Evolutionary conservation across 495 filamentous ascomycete species (phyloP).

Genomic region (Aspergillus funiculosus): DNA sequence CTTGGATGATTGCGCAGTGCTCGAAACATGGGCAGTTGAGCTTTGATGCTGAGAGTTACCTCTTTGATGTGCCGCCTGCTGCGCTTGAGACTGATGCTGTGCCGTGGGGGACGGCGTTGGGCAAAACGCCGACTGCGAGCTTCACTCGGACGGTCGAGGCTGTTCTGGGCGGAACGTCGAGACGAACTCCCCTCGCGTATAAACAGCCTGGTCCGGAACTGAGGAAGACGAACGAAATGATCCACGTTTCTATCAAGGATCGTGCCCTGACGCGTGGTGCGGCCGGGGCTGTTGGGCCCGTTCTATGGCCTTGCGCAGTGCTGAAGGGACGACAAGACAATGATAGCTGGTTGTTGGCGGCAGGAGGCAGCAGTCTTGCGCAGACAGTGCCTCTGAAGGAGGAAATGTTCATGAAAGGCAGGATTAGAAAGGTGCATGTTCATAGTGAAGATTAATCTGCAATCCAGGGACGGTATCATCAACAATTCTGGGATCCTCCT

Average conservation of each 20-base stretch:
- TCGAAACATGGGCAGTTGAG: slow-evolving; percentile 20
- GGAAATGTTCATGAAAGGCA: slow-evolving; percentile 13
- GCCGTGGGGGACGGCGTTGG: slow-evolving; percentile 20
- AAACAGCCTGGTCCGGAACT: not conserved
- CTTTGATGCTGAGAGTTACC: slow-evolving; percentile 19
- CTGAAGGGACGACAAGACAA: not conserved
- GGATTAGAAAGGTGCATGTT: slow-evolving; percentile 12
- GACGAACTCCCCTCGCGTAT: slow-evolving; percentile 20
- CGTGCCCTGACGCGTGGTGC: slow-evolving; percentile 3
- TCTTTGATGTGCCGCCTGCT: slow-evolving; percentile 11
- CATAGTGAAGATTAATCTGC: slow-evolving; percentile 1
- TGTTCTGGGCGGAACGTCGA: slow-evolving; percentile 13
- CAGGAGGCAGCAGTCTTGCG: not conserved
- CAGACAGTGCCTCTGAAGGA: not conserved
- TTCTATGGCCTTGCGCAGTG: slow-evolving; percentile 7
- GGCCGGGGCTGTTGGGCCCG: not conserved
- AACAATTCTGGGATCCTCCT: not conserved
- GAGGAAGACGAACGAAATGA: slow-evolving; percentile 21
- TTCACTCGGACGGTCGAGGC: slow-evolving; percentile 5
- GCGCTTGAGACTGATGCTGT: not conserved
- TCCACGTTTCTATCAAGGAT: slow-evolving; percentile 26
- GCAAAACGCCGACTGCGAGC: slow-evolving; percentile 3
- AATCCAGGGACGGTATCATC: not conserved
- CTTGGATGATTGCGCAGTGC: slow-evolving; percentile 45
- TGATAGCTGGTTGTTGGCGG: slow-evolving; percentile 1